Base-by-base conservation (phyloP, 2,329 filamentous ascomycete species). In the Exophiala xenobiotica region DNA sequence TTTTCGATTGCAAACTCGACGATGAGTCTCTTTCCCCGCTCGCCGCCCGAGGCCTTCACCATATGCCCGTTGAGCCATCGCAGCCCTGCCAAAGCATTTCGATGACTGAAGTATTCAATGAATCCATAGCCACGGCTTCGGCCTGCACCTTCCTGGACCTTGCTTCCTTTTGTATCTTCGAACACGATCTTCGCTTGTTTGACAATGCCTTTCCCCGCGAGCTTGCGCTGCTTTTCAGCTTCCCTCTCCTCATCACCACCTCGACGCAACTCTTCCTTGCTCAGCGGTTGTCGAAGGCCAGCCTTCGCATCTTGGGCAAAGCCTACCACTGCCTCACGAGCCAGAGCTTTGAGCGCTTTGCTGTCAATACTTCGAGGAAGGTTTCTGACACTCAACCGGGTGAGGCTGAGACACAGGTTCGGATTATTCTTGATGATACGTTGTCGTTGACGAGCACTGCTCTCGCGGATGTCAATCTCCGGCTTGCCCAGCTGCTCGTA, bases 1-100 rank as follows among this genome's bases (percentile, higher is more conserved):
- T 99, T 99, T 72, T 99, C 93, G 67, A 99, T 96, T 16, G 93
- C 90, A 67, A 99, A 99, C 69, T 99, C 95, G 29, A 92, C 92
- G 65, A 99, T 90, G 45, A 99, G 73, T 9, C 93, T 80, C 70
- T 93, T 91, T 67, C 90, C 92, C 72, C 87, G 89, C 59, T 93
- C 90, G 8, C 41, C 53, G 20, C 68, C 70, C 7, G 59, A 58
- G 11, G 64, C 60, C 29, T 69, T 78, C 31, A 85, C 71, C 6
- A 76, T 74, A 59, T 85, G 85, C 1, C 92, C 91, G 67, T 99
- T 99, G 51, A 99, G 78, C 84, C 90, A 97, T 40, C 93, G 80
- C 57, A 99, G 76, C 19, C 90, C 93, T 89, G 97, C 97, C 31
- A 99, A 78, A 11, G 93, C 93, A 77, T 87, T 92, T 43, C 93